Evolutionary conservation across 2,329 filamentous ascomycete genomes (phyloP).

Genomic region (Cercospora nicotianae): DNA sequence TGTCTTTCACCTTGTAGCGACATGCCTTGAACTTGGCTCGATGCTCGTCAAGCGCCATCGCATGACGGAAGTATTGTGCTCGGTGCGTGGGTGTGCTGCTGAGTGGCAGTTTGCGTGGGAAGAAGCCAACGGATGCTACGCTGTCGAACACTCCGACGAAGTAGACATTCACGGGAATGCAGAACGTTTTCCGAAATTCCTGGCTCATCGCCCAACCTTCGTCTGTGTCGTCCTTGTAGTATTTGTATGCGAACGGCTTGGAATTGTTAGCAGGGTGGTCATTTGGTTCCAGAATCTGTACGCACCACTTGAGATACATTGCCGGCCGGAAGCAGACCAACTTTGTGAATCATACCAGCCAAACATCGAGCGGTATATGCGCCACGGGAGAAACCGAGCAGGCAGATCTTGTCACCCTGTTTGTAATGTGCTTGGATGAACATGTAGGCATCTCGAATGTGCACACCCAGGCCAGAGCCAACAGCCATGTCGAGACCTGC

Average conservation of each 20-base stretch:
- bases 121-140: constrained; percentile 46
- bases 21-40: constrained; percentile 49
- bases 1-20: constrained; percentile 40
- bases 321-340: constrained; percentile 40
- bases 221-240: constrained; percentile 46
- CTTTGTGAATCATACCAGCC: constrained; percentile 48
- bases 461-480: constrained; percentile 45
- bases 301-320: constrained; percentile 40
- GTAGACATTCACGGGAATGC: constrained; percentile 45
- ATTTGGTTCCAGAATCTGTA: not conserved
- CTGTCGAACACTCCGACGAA: constrained; percentile 50
- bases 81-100: constrained; percentile 42
- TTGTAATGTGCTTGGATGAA: constrained; percentile 40
- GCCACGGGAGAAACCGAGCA: constrained; percentile 26
- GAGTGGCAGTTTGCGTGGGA: constrained; percentile 43
- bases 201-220: constrained; percentile 45
- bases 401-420: constrained; percentile 25
- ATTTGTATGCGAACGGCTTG: constrained; percentile 45
- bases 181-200: constrained; percentile 50
- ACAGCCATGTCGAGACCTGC: constrained; percentile 48
- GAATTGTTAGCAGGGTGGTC: not conserved
- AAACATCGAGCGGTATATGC: constrained; percentile 55
- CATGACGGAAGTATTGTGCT: constrained; percentile 45
- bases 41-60: constrained; percentile 48
- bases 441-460: constrained; percentile 46